Conservation (phyloP, 1,284 basidiomycete genomes). For the Sphagnurus paluster region DNA sequence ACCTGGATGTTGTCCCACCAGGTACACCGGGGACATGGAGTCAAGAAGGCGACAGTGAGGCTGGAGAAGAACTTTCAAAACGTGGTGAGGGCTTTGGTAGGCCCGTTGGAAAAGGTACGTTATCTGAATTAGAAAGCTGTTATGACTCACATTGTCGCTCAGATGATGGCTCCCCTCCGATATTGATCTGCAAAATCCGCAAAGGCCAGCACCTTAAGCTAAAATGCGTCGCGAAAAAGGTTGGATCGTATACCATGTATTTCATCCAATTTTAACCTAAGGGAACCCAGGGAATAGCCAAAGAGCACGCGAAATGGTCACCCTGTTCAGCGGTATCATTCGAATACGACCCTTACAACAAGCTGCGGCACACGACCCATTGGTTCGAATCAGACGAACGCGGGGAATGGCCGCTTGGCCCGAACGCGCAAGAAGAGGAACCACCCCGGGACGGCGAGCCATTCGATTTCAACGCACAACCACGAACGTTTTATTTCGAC, state of each 20-base stretch:
- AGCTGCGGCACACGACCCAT: constrained; percentile 92
- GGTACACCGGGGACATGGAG: constrained; percentile 20
- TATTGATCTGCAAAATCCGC: constrained; percentile 90
- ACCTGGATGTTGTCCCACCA: constrained; percentile 60
- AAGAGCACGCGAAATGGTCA: constrained; percentile 99
- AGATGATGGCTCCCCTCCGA: constrained; percentile 68
- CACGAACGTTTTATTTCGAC: constrained; percentile 87
- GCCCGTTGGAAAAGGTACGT: constrained; percentile 82
- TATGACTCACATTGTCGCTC: too few species aligned
- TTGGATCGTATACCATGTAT: too few species aligned
- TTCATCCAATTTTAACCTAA: too few species aligned
- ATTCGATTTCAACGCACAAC: constrained; percentile 88
- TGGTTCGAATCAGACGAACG: constrained; percentile 89
- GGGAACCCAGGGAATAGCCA: constrained; percentile 82
- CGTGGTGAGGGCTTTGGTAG: constrained; percentile 79
- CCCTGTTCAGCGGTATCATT: constrained; percentile 94
- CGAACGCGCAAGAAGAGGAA: constrained; percentile 84
- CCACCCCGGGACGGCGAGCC: constrained; percentile 74
- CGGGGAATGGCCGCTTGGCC: constrained; percentile 81
- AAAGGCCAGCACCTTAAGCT: constrained; percentile 92
- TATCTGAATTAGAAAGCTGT: background rate
- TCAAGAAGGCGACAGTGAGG: constrained; percentile 39
- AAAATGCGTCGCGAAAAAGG: constrained; percentile 92
- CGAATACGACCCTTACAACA: constrained; percentile 99
- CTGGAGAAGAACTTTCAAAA: constrained; percentile 72